phyloP scores from a whole-genome alignment of 805 yeast genomes.

The Myxozyma mucilagina region DNA sequence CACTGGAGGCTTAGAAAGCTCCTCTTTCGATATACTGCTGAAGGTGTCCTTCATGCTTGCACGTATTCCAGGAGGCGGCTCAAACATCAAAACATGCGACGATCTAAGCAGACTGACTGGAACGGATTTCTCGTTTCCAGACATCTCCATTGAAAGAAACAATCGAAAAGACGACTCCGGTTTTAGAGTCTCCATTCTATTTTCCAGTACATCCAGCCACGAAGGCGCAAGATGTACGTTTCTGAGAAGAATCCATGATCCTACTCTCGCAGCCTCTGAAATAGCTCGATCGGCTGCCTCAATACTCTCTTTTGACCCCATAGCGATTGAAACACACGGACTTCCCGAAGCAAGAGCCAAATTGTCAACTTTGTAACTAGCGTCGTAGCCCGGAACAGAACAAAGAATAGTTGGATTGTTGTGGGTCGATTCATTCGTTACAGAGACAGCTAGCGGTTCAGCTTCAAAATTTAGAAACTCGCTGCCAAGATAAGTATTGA shows the following conservation, averaged over 20 bases:
- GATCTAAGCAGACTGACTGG: slow-evolving; percentile 59
- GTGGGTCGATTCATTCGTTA: slow-evolving; percentile 26
- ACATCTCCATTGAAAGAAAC: slow-evolving; percentile 63
- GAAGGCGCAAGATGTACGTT: slow-evolving; percentile 71
- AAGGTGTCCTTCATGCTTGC: slow-evolving; percentile 47
- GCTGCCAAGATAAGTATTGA: slow-evolving; percentile 7
- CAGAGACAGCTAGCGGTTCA: slow-evolving; percentile 25
- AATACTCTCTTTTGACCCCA: slow-evolving; percentile 73
- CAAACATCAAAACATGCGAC: slow-evolving; percentile 60
- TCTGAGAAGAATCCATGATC: slow-evolving; percentile 75
- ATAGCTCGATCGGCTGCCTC: slow-evolving; percentile 59
- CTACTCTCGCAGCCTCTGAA: slow-evolving; percentile 47
- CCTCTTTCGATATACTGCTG: slow-evolving; percentile 31
- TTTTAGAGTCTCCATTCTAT: slow-evolving; percentile 43
- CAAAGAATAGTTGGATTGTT: slow-evolving; percentile 53
- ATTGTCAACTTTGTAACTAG: slow-evolving; percentile 54
- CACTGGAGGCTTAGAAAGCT: slow-evolving; percentile 39
- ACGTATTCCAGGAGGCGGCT: slow-evolving; percentile 62
- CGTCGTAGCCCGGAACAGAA: slow-evolving; percentile 65
- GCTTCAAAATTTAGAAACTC: not conserved
- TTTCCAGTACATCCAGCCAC: slow-evolving; percentile 62
- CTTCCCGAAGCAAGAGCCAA: slow-evolving; percentile 43
- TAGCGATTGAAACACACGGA: slow-evolving; percentile 50
- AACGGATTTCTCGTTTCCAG: slow-evolving; percentile 38
- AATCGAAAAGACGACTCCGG: slow-evolving; percentile 49